Base-by-base conservation (phyloP, 805 yeast genomes). In the Debaryomyces tyrocola region DNA sequence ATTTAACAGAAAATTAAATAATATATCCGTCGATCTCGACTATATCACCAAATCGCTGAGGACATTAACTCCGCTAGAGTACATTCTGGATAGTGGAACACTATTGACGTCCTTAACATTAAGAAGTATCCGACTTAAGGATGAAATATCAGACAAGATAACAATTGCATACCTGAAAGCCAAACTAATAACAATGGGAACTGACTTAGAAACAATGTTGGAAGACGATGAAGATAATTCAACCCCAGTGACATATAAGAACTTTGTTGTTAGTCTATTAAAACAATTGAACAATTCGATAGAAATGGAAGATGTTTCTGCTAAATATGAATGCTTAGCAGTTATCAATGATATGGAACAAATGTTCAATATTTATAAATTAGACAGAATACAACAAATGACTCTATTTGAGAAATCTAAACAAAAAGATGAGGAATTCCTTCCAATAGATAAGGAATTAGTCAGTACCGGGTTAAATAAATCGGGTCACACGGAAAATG, bases 301-400 rank as follows among this genome's bases (percentile, higher is more conserved):
- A 6, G 73, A 72, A 6, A 59, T 66, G 12, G 77, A 79, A 29
- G 87, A 85, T 55, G 73, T 76, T 15, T 76, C 78, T 36, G 78
- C 78, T 10, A 81, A 83, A 46, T 77, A 80, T 65, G 90, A 85
- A 57, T 84, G 89, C 53, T 70, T 85, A 45, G 80, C 82, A 0
- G 83, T 84, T 27, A 80, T 85, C 24, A 75, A 75, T 48, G 90
- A 85, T 53, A 83, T 85, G 64, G 90, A 85, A 56, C 77, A 82
- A 53, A 85, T 85, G 90, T 85, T 83, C 60, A 84, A 82, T 39
- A 76, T 81, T 0, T 72, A 62, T 54, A 72, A 69, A 49, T 51
- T 69, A 34, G 76, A 73, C 42, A 60, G 57, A 36, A 57, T 62
- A 7, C 60, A 56, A 38, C 57, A 60, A 35, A 48, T 50, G 9